Percentiles rank a stretch among this genome's conserved stretches.
Evolutionary conservation across 768 basidiomycete genomes (phyloP).

Genomic region (Lentinula aciculospora): DNA sequence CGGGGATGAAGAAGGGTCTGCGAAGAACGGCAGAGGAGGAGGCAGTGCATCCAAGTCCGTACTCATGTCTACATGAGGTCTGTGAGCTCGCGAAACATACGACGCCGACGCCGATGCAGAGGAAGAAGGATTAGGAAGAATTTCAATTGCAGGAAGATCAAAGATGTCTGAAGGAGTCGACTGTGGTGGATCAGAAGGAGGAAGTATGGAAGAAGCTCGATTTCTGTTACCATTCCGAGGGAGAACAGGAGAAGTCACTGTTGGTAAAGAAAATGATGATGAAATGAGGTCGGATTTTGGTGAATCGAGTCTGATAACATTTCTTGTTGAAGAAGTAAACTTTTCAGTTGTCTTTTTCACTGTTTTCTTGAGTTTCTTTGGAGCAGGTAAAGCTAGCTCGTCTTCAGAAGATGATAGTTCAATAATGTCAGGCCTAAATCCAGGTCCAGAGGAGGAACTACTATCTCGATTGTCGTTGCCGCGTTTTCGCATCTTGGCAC

Average conservation of each 20-base stretch:
- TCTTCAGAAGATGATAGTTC: slow-evolving; percentile 43
- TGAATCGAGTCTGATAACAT: slow-evolving; percentile 15
- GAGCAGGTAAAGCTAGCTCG: slow-evolving; percentile 23
- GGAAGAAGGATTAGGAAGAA: slow-evolving; percentile 18
- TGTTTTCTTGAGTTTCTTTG: slow-evolving; percentile 23
- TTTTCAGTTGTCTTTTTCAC: neutral
- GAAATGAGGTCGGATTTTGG: slow-evolving; percentile 11
- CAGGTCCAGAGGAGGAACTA: neutral
- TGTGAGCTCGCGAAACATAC: neutral
- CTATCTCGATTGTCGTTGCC: slow-evolving; percentile 17
- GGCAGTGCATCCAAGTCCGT: slow-evolving; percentile 14
- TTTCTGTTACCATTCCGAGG: slow-evolving; percentile 1
- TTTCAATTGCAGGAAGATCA: slow-evolving; percentile 28
- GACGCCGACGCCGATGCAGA: slow-evolving; percentile 14
- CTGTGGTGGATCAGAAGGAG: slow-evolving; percentile 28
- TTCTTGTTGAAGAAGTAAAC: slow-evolving; percentile 16
- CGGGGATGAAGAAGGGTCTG: slow-evolving; percentile 18
- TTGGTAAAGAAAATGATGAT: slow-evolving; percentile 7
- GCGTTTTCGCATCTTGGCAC: slow-evolving; percentile 51
- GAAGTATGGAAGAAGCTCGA: slow-evolving; percentile 15
- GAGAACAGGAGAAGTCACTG: slow-evolving; percentile 13
- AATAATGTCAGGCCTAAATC: slow-evolving; percentile 16
- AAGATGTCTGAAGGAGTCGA: slow-evolving; percentile 18
- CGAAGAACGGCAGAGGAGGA: slow-evolving; percentile 17
- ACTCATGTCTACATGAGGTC: slow-evolving; percentile 10